phyloP scores from a whole-genome alignment of 805 yeast genomes.

The Metschnikowia kofuensis region DNA sequence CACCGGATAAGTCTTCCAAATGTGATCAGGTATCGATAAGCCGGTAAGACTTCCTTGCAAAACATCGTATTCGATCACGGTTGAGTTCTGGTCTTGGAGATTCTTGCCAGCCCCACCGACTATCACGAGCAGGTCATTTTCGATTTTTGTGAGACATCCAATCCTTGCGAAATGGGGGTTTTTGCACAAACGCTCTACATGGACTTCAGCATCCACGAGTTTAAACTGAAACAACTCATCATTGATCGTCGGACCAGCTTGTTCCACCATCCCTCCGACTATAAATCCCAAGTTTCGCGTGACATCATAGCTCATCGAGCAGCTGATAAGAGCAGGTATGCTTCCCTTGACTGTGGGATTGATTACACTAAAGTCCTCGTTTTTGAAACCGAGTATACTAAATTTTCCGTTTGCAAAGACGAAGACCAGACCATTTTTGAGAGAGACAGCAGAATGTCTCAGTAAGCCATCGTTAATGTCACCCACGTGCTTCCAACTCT shows the following conservation, averaged over 20 bases:
- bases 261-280: constrained; percentile 46
- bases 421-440: constrained; percentile 5
- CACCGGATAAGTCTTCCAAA: constrained; percentile 47
- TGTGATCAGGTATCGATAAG: constrained; percentile 23
- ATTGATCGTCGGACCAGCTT: constrained; percentile 28
- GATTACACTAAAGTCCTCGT: neutral
- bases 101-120: constrained; percentile 57
- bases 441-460: constrained; percentile 13
- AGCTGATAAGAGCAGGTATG: constrained; percentile 28
- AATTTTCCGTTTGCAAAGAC: constrained; percentile 13
- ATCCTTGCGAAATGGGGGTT: constrained; percentile 43
- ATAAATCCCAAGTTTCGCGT: constrained; percentile 34
- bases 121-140: constrained; percentile 37
- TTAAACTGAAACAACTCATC: constrained; percentile 34
- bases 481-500: constrained; percentile 39
- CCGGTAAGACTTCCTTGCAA: neutral
- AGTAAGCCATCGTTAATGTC: constrained; percentile 24
- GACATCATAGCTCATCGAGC: constrained; percentile 33
- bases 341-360: constrained; percentile 3
- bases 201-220: constrained; percentile 14
- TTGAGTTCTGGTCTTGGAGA: constrained; percentile 26
- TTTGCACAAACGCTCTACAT: constrained; percentile 10
- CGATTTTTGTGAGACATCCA: constrained; percentile 42
- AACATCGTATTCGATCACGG: constrained; percentile 34
- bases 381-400: neutral